Conservation (phyloP, 768 basidiomycete species). For the Coprinopsis cinerea region DNA sequence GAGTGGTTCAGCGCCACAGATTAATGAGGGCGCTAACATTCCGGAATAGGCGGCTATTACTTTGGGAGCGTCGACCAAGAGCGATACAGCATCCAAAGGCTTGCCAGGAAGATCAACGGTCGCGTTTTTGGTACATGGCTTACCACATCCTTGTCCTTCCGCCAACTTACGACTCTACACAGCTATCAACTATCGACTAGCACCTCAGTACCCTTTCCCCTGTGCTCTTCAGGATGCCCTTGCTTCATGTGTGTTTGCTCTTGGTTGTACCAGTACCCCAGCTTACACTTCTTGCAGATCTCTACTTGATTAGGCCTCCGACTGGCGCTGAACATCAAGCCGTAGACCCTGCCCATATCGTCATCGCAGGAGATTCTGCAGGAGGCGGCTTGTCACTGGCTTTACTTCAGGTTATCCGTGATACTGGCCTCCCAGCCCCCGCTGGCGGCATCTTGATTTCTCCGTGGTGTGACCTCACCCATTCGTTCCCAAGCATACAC, state of each 20-base stretch:
- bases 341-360: conserved; percentile 74
- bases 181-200: conserved; percentile 82
- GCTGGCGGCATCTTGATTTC: conserved; percentile 88
- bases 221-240: conserved; percentile 86
- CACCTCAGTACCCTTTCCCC: conserved; percentile 96
- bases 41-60: conserved; percentile 64
- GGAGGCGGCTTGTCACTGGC: conserved; percentile 86
- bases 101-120: conserved; percentile 89
- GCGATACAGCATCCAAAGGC: conserved; percentile 73
- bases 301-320: conserved; percentile 89
- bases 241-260: conserved; percentile 63
- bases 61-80: conserved; percentile 79
- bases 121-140: conserved; percentile 67
- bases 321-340: conserved; percentile 69
- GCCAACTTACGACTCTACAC: conserved; percentile 15
- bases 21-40: background rate
- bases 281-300: conserved; percentile 38
- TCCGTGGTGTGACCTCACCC: conserved; percentile 90
- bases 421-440: conserved; percentile 72
- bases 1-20: background rate
- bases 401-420: conserved; percentile 82
- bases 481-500: conserved; percentile 88
- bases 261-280: background rate
- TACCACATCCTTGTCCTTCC: too few species aligned
- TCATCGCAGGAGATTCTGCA: conserved; percentile 88